Conservation (phyloP, 2,329 filamentous ascomycete genomes). For the Xylaria sp. region DNA sequence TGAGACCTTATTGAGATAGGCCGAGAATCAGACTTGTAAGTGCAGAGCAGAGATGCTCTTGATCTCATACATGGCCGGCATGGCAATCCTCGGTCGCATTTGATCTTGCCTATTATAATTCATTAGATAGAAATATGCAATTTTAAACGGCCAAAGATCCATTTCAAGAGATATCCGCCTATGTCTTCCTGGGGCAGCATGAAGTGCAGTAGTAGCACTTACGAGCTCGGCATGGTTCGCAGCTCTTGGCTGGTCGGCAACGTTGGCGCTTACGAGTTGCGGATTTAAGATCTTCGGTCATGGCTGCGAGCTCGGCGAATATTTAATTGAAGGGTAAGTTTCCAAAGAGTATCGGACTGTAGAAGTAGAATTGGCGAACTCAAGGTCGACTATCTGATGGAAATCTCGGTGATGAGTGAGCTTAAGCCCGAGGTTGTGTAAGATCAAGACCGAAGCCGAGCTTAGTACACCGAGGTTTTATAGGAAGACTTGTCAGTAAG, state of each 20-base stretch:
- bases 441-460: slow-evolving; percentile 25
- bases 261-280: slow-evolving; percentile 33
- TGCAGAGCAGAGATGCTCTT: slow-evolving; percentile 35
- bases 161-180: neutral
- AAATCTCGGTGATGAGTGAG: slow-evolving; percentile 6
- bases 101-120: slow-evolving; percentile 33
- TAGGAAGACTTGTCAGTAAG: neutral
- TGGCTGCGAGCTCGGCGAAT: slow-evolving; percentile 22
- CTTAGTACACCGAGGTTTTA: slow-evolving; percentile 13
- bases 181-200: neutral
- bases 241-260: slow-evolving; percentile 38
- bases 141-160: neutral
- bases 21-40: slow-evolving; percentile 27
- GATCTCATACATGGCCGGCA: slow-evolving; percentile 37
- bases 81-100: slow-evolving; percentile 38
- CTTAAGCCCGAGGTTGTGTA: slow-evolving; percentile 19
- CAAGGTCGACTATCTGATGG: slow-evolving; percentile 8
- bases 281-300: slow-evolving; percentile 38
- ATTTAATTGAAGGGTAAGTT: neutral
- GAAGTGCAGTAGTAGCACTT: slow-evolving; percentile 8
- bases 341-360: neutral
- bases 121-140: neutral
- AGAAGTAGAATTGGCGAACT: neutral
- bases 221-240: slow-evolving; percentile 39
- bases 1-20: slow-evolving; percentile 12